A percentile compares a stretch with the other conserved stretches of the same genome.
Conservation (phyloP, 2,329 filamentous ascomycete species). For the Bipolaris oryzae region DNA sequence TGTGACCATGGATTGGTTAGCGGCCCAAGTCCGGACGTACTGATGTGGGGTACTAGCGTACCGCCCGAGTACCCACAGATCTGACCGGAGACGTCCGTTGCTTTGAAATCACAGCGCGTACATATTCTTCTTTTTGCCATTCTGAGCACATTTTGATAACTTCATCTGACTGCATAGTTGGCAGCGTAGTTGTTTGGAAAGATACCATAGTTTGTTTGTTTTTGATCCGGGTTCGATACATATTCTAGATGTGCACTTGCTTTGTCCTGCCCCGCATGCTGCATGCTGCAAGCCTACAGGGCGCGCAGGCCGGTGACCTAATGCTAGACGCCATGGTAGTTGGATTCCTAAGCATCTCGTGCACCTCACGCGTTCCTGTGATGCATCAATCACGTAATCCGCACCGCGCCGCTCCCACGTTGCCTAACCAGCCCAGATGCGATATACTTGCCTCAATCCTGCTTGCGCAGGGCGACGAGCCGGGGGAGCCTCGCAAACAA, state of each 20-base stretch:
- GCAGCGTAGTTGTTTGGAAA: constrained; percentile 8
- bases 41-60: constrained; percentile 18
- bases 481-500: constrained; percentile 15
- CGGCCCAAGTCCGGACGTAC: constrained; percentile 15
- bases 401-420: background rate
- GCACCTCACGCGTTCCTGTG: constrained; percentile 18
- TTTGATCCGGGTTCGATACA: background rate
- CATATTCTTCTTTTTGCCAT: background rate
- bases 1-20: constrained; percentile 9
- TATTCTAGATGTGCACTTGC: background rate
- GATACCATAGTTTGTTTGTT: constrained; percentile 20
- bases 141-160: background rate
- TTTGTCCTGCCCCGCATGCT: constrained; percentile 14
- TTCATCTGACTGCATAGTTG: background rate
- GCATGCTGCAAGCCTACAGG: constrained; percentile 7
- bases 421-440: constrained; percentile 1
- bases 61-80: constrained; percentile 1
- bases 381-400: constrained; percentile 21
- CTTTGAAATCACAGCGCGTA: constrained; percentile 11
- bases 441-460: constrained; percentile 7
- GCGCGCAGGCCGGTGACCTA: constrained; percentile 21
- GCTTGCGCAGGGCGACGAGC: constrained; percentile 11
- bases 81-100: constrained; percentile 7
- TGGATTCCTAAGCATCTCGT: constrained; percentile 17
- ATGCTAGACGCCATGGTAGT: constrained; percentile 22